Conservation (phyloP, 768 basidiomycete species). For the Hysterangium stoloniferum region DNA sequence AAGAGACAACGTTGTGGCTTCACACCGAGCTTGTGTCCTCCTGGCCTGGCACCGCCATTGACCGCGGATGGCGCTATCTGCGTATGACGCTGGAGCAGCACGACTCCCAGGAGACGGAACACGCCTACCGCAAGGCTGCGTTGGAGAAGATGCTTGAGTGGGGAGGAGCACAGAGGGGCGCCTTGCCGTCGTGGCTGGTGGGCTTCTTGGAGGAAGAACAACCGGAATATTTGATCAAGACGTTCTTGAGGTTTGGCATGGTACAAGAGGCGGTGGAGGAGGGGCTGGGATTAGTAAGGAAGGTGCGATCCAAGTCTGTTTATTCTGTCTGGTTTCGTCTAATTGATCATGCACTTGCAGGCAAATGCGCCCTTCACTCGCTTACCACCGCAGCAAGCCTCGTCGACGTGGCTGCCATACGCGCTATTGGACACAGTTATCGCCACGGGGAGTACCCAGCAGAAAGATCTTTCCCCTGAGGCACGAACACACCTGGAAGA, state of each 20-base stretch:
- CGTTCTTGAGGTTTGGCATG: conserved; percentile 70
- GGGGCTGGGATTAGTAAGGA: conserved; percentile 60
- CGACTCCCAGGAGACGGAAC: conserved; percentile 64
- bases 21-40: conserved; percentile 70
- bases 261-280: conserved; percentile 71
- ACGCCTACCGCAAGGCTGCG: conserved; percentile 66
- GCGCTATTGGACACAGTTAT: conserved; percentile 79
- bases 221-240: conserved; percentile 77
- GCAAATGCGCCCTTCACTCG: conserved; percentile 45
- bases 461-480: conserved; percentile 40
- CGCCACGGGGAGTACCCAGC: conserved; percentile 43
- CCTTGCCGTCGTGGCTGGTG: conserved; percentile 80
- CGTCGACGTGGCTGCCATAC: conserved; percentile 74
- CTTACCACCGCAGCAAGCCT: conserved; percentile 45
- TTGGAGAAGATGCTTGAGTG: conserved; percentile 69
- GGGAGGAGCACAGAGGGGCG: conserved; percentile 41
- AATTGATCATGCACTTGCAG: background rate
- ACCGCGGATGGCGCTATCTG: conserved; percentile 85
- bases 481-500: conserved; percentile 35
- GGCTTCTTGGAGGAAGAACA: conserved; percentile 67
- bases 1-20: conserved; percentile 76
- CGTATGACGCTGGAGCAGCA: conserved; percentile 72
- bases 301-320: conserved; percentile 38
- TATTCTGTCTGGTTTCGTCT: background rate
- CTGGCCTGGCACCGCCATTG: conserved; percentile 75